These are phyloP conservation scores for Telopea speciosissima DNA, from an alignment of 177 flowering plant species.

Conservation along the genomic window DNA sequence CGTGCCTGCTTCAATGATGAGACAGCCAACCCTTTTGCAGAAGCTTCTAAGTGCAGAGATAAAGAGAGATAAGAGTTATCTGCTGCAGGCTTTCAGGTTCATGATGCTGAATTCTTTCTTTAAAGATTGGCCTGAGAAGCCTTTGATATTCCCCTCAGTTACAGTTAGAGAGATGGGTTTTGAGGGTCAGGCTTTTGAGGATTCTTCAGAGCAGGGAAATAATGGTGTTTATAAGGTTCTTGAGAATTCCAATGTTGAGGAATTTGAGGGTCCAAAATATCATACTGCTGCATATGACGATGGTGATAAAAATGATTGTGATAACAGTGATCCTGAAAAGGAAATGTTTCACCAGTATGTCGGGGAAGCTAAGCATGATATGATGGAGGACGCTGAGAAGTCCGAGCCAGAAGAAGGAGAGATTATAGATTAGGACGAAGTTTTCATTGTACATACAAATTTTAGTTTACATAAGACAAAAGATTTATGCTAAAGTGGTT, in stretches of 20 bases:
- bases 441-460: no score
- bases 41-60: conserved; percentile 78
- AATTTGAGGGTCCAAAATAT: conserved; percentile 3
- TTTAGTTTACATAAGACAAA: no score
- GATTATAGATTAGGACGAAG: conserved; percentile 38
- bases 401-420: conserved; percentile 61
- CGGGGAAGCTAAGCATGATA: background rate
- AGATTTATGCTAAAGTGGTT: no score
- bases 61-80: conserved; percentile 51
- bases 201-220: conserved; percentile 2
- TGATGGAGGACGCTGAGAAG: conserved; percentile 3
- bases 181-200: conserved; percentile 16
- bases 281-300: conserved; percentile 3
- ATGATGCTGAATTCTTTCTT: conserved; percentile 69
- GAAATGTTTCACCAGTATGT: conserved; percentile 5
- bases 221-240: background rate
- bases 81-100: conserved; percentile 79
- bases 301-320: conserved; percentile 5
- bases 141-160: conserved; percentile 54
- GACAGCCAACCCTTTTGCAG: conserved; percentile 63
- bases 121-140: conserved; percentile 53
- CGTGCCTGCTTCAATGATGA: conserved; percentile 15
- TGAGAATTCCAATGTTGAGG: conserved; percentile 7
- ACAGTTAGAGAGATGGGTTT: conserved; percentile 33
- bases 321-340: conserved; percentile 9